Evolutionary conservation across 192 early-diverging fungal genomes (phyloP).

Genomic region (Umbelopsis sp.): DNA sequence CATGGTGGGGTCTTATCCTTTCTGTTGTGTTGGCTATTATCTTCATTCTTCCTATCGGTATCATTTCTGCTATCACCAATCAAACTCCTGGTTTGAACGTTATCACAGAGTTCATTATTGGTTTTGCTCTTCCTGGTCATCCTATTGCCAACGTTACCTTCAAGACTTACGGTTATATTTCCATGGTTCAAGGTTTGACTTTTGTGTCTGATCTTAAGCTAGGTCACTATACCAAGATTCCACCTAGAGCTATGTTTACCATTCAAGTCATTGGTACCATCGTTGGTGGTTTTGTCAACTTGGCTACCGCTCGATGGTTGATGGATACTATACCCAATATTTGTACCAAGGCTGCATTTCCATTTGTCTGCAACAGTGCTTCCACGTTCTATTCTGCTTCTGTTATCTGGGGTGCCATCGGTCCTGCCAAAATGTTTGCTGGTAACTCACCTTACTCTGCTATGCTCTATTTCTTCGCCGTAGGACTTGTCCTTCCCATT

Average conservation of each 20-base stretch:
- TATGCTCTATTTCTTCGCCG: slow-evolving; percentile 49
- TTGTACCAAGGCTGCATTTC: slow-evolving; percentile 40
- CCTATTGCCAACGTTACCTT: slow-evolving; percentile 84
- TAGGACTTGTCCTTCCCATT: slow-evolving; percentile 58
- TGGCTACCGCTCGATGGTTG: slow-evolving; percentile 47
- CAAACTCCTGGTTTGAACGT: slow-evolving; percentile 79
- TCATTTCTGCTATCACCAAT: slow-evolving; percentile 80
- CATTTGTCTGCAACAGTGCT: slow-evolving; percentile 53
- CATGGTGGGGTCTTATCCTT: slow-evolving; percentile 78
- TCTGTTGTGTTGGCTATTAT: slow-evolving; percentile 59
- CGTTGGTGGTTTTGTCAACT: slow-evolving; percentile 56
- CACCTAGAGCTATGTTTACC: slow-evolving; percentile 65
- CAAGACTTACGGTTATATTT: slow-evolving; percentile 84
- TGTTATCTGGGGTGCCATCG: slow-evolving; percentile 80
- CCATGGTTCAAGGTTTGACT: slow-evolving; percentile 76
- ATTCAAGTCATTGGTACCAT: slow-evolving; percentile 63
- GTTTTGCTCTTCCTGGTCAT: slow-evolving; percentile 78
- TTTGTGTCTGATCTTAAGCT: slow-evolving; percentile 79
- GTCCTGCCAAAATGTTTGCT: slow-evolving; percentile 64
- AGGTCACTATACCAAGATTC: slow-evolving; percentile 76
- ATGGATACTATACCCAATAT: slow-evolving; percentile 44
- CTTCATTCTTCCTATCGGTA: slow-evolving; percentile 80
- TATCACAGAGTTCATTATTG: slow-evolving; percentile 83
- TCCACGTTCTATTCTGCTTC: slow-evolving; percentile 66
- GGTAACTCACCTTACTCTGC: slow-evolving; percentile 40